Percentiles rank a stretch among this genome's conserved stretches.
Evolutionary conservation across 257 asterid species (phyloP).

Genomic region (Schizonepeta tenuifolia): DNA sequence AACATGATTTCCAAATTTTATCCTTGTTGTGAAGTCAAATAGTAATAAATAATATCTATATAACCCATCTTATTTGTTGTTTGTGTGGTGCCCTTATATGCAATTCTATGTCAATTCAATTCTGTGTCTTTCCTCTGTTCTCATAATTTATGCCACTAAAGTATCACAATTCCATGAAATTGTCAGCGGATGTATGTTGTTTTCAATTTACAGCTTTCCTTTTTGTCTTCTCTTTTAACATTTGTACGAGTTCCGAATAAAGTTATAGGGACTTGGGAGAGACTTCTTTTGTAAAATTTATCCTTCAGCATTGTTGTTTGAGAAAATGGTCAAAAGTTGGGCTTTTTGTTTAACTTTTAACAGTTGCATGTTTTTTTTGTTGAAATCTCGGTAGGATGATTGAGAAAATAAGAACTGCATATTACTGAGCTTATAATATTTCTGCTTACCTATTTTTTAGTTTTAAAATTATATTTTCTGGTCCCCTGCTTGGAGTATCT

Average conservation of each 20-base stretch:
- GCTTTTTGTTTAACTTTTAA: background rate
- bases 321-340: background rate
- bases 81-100: background rate
- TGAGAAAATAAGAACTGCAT: background rate
- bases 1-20: background rate
- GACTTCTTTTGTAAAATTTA: background rate
- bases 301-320: background rate
- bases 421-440: background rate
- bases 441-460: background rate
- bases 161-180: background rate
- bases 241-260: background rate
- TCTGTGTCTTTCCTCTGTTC: background rate
- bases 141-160: background rate
- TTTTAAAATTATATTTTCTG: background rate
- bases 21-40: background rate
- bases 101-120: background rate
- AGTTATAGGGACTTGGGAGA: background rate
- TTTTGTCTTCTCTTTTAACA: background rate
- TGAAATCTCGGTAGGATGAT: background rate
- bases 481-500: background rate
- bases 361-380: background rate
- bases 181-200: background rate
- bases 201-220: background rate
- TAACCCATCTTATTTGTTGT: background rate
- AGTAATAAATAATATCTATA: too few relatives aligned